A percentile compares a stretch with the other conserved stretches of the same genome.
Conservation (phyloP, 495 filamentous ascomycete species). For the Neurospora sp. region DNA sequence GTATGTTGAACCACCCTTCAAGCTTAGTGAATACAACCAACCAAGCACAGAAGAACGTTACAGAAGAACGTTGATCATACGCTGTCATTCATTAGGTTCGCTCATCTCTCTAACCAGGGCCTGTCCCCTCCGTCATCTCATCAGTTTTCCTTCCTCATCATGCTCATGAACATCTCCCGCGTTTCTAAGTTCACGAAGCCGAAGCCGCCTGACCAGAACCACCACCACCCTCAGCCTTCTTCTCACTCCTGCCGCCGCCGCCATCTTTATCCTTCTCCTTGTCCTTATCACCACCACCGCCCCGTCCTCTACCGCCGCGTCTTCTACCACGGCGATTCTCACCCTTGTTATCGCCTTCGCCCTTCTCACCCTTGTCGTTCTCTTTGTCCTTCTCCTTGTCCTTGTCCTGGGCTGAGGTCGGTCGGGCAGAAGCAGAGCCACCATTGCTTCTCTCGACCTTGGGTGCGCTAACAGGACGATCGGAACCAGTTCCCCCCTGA, state of each 20-base stretch:
- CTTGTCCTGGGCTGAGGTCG: background rate
- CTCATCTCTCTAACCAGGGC: background rate
- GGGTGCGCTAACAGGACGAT: background rate
- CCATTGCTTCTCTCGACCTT: background rate
- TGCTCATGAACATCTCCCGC: background rate
- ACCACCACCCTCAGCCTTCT: background rate
- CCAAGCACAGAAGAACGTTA: background rate
- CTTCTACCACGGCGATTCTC: conserved; percentile 13
- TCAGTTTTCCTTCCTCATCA: background rate
- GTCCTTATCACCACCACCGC: conserved; percentile 3
- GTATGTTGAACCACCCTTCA: background rate
- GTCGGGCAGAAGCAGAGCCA: background rate
- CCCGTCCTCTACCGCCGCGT: conserved; percentile 10
- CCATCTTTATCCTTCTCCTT: conserved; percentile 7
- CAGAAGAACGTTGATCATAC: background rate
- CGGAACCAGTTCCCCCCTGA: background rate
- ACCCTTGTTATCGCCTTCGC: background rate
- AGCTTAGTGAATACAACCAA: background rate
- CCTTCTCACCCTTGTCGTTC: background rate
- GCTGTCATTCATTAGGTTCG: background rate
- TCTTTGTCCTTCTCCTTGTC: background rate
- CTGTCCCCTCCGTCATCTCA: too few species aligned
- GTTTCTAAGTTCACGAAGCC: background rate
- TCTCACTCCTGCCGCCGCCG: conserved; percentile 2
- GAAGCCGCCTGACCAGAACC: background rate